phyloP scores from a whole-genome alignment of 164 flowering plant genomes.

The Annona cherimola region DNA sequence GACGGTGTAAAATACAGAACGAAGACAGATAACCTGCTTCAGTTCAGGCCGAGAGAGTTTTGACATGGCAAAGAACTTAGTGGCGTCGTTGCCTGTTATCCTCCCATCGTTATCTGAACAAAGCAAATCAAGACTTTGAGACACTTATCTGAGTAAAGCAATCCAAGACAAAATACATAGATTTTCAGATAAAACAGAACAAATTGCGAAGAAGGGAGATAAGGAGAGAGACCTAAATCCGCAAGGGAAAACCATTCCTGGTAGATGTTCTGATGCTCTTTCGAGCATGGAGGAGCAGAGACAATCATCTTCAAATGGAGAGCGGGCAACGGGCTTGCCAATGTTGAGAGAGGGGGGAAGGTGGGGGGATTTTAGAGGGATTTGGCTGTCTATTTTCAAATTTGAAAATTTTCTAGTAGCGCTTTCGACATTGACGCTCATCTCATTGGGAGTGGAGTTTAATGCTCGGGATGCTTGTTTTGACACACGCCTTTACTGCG shows the following conservation, averaged over 20 bases:
- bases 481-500: too few relatives aligned
- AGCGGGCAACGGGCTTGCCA: not conserved
- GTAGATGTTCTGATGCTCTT: conserved; percentile 76
- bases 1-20: not conserved
- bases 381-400: not conserved
- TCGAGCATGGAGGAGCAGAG: conserved; percentile 63
- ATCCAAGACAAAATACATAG: not conserved
- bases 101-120: conserved; percentile 81
- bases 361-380: not conserved
- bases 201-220: not conserved
- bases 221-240: conserved; percentile 58
- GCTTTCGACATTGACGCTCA: not conserved
- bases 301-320: conserved; percentile 36
- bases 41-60: conserved; percentile 75
- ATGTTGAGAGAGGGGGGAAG: not conserved
- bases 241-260: conserved; percentile 78
- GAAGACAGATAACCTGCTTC: conserved; percentile 57
- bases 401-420: not conserved
- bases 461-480: too few relatives aligned
- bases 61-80: conserved; percentile 79
- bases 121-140: too few relatives aligned
- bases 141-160: not conserved
- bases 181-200: not conserved
- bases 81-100: conserved; percentile 77
- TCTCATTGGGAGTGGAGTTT: too few relatives aligned